Evolutionary conservation across 1,284 basidiomycete species (phyloP).

Genomic region (Mycena sp.): DNA sequence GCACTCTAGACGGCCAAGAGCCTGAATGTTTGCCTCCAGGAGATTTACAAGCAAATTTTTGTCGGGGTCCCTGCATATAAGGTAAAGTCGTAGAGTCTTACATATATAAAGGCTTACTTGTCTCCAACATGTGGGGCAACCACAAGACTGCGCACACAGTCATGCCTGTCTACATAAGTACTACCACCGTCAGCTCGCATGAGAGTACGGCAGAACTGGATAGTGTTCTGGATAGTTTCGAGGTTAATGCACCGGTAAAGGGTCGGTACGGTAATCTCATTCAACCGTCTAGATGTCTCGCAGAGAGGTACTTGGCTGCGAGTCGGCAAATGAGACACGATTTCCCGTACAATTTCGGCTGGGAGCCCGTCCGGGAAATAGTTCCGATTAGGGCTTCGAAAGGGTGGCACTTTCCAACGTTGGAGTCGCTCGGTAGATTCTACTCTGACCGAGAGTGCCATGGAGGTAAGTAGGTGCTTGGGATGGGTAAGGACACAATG

Average conservation of each 20-base stretch:
- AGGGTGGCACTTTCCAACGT: too few species aligned
- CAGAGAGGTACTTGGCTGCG: neutral
- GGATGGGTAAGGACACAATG: too few species aligned
- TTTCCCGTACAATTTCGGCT: slow-evolving; percentile 11
- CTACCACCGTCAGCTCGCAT: too few species aligned
- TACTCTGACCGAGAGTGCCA: too few species aligned
- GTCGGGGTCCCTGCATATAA: neutral
- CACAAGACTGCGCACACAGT: neutral
- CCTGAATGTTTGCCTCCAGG: neutral
- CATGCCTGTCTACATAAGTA: neutral
- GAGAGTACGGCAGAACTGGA: neutral
- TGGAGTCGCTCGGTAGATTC: too few species aligned
- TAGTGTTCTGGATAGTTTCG: neutral
- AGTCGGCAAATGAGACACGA: neutral
- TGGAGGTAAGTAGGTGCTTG: too few species aligned
- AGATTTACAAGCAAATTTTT: slow-evolving; percentile 4
- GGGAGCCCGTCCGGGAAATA: too few species aligned
- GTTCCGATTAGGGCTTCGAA: too few species aligned
- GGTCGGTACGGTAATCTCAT: neutral
- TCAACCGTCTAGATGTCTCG: neutral
- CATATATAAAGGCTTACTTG: neutral
- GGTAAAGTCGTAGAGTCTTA: neutral
- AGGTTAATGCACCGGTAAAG: neutral
- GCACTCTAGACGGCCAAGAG: slow-evolving; percentile 36
- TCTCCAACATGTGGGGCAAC: neutral